Conservation (phyloP, 331 rosid genomes). For the Malus hybrid region DNA sequence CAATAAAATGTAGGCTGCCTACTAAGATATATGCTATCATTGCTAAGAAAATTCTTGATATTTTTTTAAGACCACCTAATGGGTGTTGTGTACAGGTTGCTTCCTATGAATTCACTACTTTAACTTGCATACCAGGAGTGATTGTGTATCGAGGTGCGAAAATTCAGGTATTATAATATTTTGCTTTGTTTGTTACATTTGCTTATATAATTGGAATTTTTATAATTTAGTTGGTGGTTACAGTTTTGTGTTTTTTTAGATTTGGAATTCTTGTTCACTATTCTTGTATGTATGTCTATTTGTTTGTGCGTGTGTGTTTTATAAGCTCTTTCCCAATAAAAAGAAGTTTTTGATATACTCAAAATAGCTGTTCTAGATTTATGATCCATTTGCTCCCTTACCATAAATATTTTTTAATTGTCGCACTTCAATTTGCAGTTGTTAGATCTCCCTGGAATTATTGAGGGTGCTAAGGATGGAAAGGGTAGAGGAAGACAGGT, state of each 20-base stretch:
- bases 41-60: not conserved
- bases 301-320: too few species aligned
- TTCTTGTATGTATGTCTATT: not conserved
- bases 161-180: slow-evolving; percentile 59
- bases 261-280: not conserved
- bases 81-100: slow-evolving; percentile 63
- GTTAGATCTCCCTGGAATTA: slow-evolving; percentile 97
- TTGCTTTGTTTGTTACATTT: not conserved
- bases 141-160: slow-evolving; percentile 89
- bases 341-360: not conserved
- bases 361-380: not conserved
- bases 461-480: slow-evolving; percentile 98
- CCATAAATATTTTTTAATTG: not conserved
- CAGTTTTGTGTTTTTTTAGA: not conserved
- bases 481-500: slow-evolving; percentile 99
- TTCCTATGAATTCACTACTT: slow-evolving; percentile 93
- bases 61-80: slow-evolving; percentile 16
- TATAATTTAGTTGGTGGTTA: not conserved
- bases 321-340: not conserved
- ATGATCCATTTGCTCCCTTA: not conserved
- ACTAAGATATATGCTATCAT: not conserved
- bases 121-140: slow-evolving; percentile 98
- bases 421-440: slow-evolving; percentile 50
- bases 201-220: not conserved
- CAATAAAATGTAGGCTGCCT: not conserved